phyloP scores from a whole-genome alignment of 2,329 filamentous ascomycete species.

The Colletotrichum incanum region DNA sequence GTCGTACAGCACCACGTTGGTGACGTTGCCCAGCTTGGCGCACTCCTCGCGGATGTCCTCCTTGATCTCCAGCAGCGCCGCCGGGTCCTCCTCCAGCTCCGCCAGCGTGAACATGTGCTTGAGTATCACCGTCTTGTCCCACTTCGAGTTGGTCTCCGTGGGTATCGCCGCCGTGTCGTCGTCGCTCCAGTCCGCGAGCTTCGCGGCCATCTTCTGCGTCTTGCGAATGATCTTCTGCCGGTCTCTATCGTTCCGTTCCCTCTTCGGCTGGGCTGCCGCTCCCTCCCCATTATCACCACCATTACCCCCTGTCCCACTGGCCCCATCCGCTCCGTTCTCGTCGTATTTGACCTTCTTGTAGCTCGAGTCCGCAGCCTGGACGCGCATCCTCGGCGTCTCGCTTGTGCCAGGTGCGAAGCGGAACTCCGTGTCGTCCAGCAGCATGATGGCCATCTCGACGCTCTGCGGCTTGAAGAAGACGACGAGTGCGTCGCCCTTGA shows the following conservation, averaged over 20 bases:
- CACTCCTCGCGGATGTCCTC: constrained; percentile 95
- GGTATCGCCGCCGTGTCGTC: constrained; percentile 76
- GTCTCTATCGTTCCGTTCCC: constrained; percentile 71
- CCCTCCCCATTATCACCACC: constrained; percentile 49
- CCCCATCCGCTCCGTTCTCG: constrained; percentile 49
- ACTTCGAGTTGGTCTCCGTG: constrained; percentile 65
- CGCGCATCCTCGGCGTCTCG: constrained; percentile 77
- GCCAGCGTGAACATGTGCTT: constrained; percentile 93
- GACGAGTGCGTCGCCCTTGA: constrained; percentile 94
- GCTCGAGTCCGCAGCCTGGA: constrained; percentile 88
- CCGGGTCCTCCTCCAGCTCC: constrained; percentile 88
- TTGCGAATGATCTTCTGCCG: constrained; percentile 93
- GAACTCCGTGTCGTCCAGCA: constrained; percentile 88
- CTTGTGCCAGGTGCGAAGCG: constrained; percentile 71
- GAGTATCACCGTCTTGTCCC: constrained; percentile 88
- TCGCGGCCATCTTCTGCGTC: constrained; percentile 91
- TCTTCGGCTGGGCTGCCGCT: constrained; percentile 52
- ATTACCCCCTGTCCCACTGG: constrained; percentile 43
- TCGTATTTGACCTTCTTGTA: constrained; percentile 91
- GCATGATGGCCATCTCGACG: constrained; percentile 86
- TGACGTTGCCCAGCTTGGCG: constrained; percentile 87
- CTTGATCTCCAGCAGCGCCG: constrained; percentile 90
- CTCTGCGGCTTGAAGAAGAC: constrained; percentile 97
- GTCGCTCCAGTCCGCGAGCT: constrained; percentile 95
- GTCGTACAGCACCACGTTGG: constrained; percentile 93